Evolutionary conservation across 1,139 yeast genomes (phyloP), one percentile per base, ranked within the genome.

Genomic region (Geotrichum europaeum): DNA sequence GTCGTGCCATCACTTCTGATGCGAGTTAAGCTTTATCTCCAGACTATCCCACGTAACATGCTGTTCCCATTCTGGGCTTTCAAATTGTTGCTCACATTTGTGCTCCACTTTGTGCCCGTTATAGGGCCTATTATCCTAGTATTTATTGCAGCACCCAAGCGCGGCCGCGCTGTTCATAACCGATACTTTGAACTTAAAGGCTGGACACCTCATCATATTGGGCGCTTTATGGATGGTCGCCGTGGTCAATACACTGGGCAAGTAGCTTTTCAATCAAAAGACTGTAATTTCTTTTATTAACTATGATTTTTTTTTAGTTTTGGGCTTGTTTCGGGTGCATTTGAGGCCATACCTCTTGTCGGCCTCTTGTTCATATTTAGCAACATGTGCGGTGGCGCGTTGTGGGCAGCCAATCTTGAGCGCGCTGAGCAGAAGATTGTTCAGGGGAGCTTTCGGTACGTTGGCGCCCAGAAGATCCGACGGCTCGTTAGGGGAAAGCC

Each of bases 371-470:
- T 87, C 68, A 76, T 81, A 66, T 86, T 85, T 68, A 85, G 94
- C 12, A 84, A 86, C 69, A 81, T 83, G 5, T 76, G 83, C 3
- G 94, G 90, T 1, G 89, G 89, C 3, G 91, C 92, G 0, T 73
- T 87, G 49, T 87, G 94, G 94, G 89, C 79, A 0, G 70, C 67
- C 4, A 65, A 68, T 13, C 62, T 72, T 40, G 77, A 74, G 60
- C 30, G 64, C 12, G 34, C 52, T 6, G 32, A 53, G 20, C 28
- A 30, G 12, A 51, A 50, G 30, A 57, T 52, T 12, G 53, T 43
- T 28, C 53, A 34, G 24, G 63, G 63, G 45, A 61, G 59, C 54
- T 56, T 57, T 40, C 50, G 60, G 45, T 55, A 53, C 51, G 61
- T 58, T 24, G 56, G 57, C 10, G 43, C 49, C 7, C 60, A 57